Conservation (phyloP, 345 rosid genomes). For the Microthlaspi erraticum region DNA sequence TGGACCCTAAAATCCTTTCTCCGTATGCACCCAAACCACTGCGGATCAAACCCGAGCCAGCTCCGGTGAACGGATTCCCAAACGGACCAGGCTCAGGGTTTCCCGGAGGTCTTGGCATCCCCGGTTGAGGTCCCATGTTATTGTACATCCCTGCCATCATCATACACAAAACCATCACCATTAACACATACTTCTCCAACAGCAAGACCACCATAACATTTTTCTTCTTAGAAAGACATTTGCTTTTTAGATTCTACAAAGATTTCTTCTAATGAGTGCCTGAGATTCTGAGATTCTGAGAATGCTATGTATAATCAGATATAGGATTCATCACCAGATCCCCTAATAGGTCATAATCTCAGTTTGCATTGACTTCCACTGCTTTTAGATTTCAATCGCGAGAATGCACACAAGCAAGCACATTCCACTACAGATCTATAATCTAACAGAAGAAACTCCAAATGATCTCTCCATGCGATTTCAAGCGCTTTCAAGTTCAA, state of each 20-base stretch:
- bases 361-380: not conserved
- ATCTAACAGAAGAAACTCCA: not conserved
- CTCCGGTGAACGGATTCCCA: conserved; percentile 53
- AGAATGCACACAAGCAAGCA: conserved; percentile 13
- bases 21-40: conserved; percentile 62
- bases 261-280: not conserved
- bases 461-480: not conserved
- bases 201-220: not conserved
- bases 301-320: not conserved
- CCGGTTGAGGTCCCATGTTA: conserved; percentile 50
- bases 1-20: conserved; percentile 56
- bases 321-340: conserved; percentile 24
- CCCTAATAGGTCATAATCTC: not conserved
- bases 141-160: conserved; percentile 47
- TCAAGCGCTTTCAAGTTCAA: not conserved
- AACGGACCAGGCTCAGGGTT: conserved; percentile 52
- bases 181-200: not conserved
- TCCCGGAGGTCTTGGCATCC: conserved; percentile 43
- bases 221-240: not conserved
- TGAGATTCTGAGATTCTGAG: too few relatives aligned
- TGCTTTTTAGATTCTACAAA: conserved; percentile 8
- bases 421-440: conserved; percentile 9
- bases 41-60: conserved; percentile 59
- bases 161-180: conserved; percentile 14
- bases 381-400: conserved; percentile 3